Base-by-base conservation (phyloP, 2,329 filamentous ascomycete genomes). In the Aspergillus fumigatiaffinis region DNA sequence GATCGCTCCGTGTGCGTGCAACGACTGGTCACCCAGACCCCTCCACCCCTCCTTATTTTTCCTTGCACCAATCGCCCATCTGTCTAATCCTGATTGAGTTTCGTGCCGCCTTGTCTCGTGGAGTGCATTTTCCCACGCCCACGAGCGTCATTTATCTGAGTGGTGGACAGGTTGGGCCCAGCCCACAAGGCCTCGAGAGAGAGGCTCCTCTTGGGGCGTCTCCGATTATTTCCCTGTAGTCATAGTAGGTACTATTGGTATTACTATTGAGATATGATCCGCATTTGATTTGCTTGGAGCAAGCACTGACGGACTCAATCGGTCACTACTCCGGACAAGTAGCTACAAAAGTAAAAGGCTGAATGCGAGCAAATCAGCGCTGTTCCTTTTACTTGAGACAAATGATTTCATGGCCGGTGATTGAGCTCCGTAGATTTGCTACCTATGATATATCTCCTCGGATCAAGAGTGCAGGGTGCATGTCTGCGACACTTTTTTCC, bases 91-190 rank as follows among this genome's bases (percentile, higher is more conserved):
- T 60, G 61, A 63, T 60, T 63, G 61, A 63, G 60, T 63, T 63
- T 61, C 60, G 56, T 60, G 41, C 61, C 54, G 54, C 54, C 56
- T 52, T 53, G 52, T 63, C 61, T 63, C 54, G 57, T 57, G 54
- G 59, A 61, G 56, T 26, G 3, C 48, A 26, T 52, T 38, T 38
- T 42, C 47, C 55, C 51, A 53, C 57, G 56, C 59, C 55, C 48
- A 48, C 35, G 57, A 59, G 59, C 57, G 62, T 58, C 55, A 64
- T 66, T 64, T 58, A 47, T 47, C 44, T 63, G 53, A 63, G 29
- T 64, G 59, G 63, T 53, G 44, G 49, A 49, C 50, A 5, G 20
- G 44, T 47, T 46, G 26, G 38, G 44, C 52, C 32, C 42, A 46
- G 42, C 42, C 42, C 42, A 38, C 32, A 38, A 38, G 14, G 14